Evolutionary conservation across 2,329 filamentous ascomycete genomes (phyloP).

Genomic region (Myriosclerotinia duriaeana): DNA sequence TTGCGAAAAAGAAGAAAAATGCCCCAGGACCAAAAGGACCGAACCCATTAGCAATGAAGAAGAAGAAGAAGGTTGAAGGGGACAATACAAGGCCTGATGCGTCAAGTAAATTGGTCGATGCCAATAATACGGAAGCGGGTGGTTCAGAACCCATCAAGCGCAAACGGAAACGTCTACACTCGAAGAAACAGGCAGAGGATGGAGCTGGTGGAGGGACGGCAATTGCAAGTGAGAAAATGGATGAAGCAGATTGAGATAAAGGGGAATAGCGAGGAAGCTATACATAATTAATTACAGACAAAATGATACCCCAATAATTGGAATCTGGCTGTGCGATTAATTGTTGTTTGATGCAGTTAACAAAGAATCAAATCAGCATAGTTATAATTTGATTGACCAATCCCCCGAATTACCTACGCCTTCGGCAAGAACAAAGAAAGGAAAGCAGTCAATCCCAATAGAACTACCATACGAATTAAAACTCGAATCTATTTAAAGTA

Average conservation of each 20-base stretch:
- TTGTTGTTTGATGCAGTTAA: background rate
- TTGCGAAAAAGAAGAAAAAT: slow-evolving; percentile 54
- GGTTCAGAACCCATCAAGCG: slow-evolving; percentile 39
- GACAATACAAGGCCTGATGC: slow-evolving; percentile 30
- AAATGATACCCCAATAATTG: slow-evolving; percentile 22
- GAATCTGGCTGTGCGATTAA: background rate
- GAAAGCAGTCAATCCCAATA: background rate
- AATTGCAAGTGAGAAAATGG: slow-evolving; percentile 1
- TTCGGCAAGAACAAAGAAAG: slow-evolving; percentile 12
- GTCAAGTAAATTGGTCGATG: slow-evolving; percentile 38
- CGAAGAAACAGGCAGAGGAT: slow-evolving; percentile 20
- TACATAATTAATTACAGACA: slow-evolving; percentile 11
- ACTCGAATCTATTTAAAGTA: slow-evolving; percentile 18
- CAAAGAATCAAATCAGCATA: background rate
- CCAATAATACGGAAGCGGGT: slow-evolving; percentile 23
- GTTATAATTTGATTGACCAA: background rate
- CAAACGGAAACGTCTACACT: slow-evolving; percentile 44
- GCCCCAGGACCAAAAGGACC: slow-evolving; percentile 63
- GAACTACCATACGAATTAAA: background rate
- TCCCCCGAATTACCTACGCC: slow-evolving; percentile 14
- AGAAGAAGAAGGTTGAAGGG: slow-evolving; percentile 53
- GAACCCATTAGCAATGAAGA: slow-evolving; percentile 71
- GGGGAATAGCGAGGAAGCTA: background rate
- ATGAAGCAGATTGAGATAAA: slow-evolving; percentile 16
- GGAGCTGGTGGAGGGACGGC: slow-evolving; percentile 25